These are phyloP conservation scores for Sporothrix phasma DNA, from an alignment of 2,329 filamentous ascomycete genomes.

Conservation along the genomic window DNA sequence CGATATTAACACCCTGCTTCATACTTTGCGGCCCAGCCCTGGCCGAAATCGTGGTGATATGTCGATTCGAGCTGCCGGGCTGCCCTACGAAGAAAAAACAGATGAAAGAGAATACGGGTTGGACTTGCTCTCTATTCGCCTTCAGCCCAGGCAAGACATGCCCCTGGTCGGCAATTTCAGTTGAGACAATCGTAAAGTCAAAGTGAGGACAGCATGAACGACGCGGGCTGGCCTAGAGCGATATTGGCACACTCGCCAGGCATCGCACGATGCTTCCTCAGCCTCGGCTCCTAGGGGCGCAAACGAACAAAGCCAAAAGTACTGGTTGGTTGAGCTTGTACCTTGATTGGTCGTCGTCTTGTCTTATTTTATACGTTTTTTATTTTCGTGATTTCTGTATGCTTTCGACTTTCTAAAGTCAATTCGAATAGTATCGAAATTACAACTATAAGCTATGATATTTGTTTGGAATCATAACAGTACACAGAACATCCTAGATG, in stretches of 20 bases:
- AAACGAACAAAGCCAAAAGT: too few relatives aligned
- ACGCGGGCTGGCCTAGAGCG: background rate
- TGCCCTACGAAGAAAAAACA: background rate
- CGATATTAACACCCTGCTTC: background rate
- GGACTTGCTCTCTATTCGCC: background rate
- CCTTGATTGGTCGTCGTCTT: too few relatives aligned
- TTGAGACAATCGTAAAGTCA: background rate
- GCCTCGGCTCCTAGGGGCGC: too few relatives aligned
- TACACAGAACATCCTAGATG: too few relatives aligned
- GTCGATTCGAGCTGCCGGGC: background rate
- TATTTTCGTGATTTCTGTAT: too few relatives aligned
- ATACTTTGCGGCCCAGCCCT: background rate
- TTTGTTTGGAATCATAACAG: too few relatives aligned
- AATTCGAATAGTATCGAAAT: too few relatives aligned
- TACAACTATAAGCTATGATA: too few relatives aligned
- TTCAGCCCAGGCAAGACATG: background rate
- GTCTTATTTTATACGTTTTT: too few relatives aligned
- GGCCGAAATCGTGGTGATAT: background rate
- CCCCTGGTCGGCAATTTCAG: background rate
- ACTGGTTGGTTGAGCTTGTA: too few relatives aligned
- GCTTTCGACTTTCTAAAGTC: too few relatives aligned
- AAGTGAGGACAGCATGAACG: background rate
- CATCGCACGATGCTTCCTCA: too few relatives aligned
- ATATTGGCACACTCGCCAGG: background rate
- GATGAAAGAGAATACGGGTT: background rate